These are phyloP conservation scores for Aspergillus carlsbadensis DNA, from an alignment of 495 filamentous ascomycete genomes.

Conservation along the genomic window DNA sequence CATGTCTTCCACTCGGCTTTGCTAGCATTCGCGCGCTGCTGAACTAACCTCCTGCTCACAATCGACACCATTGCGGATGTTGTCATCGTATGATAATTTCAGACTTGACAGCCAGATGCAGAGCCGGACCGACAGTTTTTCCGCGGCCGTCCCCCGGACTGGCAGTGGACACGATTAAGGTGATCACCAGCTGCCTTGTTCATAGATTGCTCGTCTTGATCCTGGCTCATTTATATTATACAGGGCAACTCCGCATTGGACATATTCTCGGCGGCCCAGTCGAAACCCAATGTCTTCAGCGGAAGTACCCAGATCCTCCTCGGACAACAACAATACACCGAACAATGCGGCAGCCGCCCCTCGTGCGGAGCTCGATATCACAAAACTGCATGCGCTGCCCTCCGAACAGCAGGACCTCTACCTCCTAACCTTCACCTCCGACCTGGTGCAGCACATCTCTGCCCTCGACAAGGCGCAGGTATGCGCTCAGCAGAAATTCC, in stretches of 20 bases:
- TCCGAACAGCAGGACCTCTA: constrained; percentile 96
- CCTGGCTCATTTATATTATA: background rate
- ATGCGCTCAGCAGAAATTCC: constrained; percentile 79
- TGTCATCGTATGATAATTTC: background rate
- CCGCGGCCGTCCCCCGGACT: constrained; percentile 33
- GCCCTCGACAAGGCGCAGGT: constrained; percentile 71
- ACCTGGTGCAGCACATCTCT: constrained; percentile 78
- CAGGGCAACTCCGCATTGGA: constrained; percentile 22
- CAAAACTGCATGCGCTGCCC: constrained; percentile 84
- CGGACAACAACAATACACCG: constrained; percentile 17
- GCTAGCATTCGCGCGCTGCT: constrained; percentile 8
- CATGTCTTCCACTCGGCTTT: constrained; percentile 19
- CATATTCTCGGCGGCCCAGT: constrained; percentile 19
- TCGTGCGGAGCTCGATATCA: constrained; percentile 71
- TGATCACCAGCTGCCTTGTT: background rate
- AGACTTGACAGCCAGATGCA: background rate
- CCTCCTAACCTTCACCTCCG: constrained; percentile 83
- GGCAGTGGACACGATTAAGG: constrained; percentile 16
- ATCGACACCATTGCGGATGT: constrained; percentile 16
- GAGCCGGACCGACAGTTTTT: constrained; percentile 38
- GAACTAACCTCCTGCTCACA: constrained; percentile 17
- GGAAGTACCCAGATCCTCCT: constrained; percentile 28
- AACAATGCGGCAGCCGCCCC: constrained; percentile 38
- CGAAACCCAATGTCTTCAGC: constrained; percentile 41
- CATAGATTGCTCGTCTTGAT: constrained; percentile 6